Evolutionary conservation across 495 filamentous ascomycete species (phyloP).

Genomic region (Aspergillus avenaceus): DNA sequence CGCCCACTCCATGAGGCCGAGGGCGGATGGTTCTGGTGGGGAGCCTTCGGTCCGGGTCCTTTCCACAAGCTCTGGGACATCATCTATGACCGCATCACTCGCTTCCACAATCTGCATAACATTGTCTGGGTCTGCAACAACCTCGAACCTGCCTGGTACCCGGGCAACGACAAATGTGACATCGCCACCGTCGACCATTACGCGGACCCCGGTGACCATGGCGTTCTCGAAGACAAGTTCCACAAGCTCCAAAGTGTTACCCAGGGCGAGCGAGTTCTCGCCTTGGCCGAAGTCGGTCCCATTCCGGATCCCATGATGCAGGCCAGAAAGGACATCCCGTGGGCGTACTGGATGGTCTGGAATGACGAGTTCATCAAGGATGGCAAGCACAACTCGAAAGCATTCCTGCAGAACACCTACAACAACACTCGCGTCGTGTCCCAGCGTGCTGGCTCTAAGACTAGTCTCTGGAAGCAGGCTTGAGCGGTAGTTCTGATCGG

Average conservation of each 20-base stretch:
- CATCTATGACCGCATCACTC: constrained; percentile 2
- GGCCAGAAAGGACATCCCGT: background rate
- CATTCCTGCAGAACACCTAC: background rate
- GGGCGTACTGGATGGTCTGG: constrained; percentile 8
- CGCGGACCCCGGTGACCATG: constrained; percentile 2
- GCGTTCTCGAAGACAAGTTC: background rate
- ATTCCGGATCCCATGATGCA: constrained; percentile 5
- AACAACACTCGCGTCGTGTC: background rate
- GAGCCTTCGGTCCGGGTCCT: background rate
- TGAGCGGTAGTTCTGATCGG: no score
- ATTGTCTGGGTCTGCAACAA: constrained; percentile 6
- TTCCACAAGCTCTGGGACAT: constrained; percentile 3
- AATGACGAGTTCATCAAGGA: constrained; percentile 7
- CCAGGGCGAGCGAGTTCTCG: background rate
- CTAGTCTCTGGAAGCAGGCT: no score
- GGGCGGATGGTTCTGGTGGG: constrained; percentile 11
- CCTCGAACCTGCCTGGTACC: background rate
- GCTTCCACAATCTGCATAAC: constrained; percentile 2
- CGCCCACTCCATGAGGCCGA: constrained; percentile 8
- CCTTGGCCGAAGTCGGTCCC: constrained; percentile 3
- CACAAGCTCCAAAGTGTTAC: background rate
- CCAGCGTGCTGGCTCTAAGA: no score
- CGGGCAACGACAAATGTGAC: constrained; percentile 6
- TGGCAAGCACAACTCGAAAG: constrained; percentile 1
- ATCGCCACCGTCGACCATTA: constrained; percentile 5